phyloP scores from a whole-genome alignment of 805 yeast species.

The Groenewaldozyma salmanticensis region DNA sequence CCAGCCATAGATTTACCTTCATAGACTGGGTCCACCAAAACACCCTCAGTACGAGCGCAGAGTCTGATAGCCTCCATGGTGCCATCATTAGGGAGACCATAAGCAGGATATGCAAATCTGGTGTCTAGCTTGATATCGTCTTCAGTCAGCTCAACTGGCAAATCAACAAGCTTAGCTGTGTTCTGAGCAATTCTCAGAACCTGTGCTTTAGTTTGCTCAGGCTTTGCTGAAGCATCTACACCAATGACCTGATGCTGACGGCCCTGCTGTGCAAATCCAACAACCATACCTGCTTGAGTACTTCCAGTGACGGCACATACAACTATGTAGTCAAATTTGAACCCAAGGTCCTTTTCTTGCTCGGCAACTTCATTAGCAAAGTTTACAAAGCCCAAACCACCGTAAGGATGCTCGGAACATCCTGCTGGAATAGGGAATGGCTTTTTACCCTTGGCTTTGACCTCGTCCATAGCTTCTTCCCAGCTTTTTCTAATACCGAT shows the following conservation, averaged over 20 bases:
- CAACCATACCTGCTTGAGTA: slow-evolving; percentile 4
- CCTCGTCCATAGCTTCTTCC: slow-evolving; percentile 2
- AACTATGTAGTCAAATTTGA: slow-evolving; percentile 3
- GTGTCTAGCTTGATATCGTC: slow-evolving; percentile 3
- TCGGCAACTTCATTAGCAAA: slow-evolving; percentile 2
- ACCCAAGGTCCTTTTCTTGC: slow-evolving; percentile 6
- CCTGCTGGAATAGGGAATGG: slow-evolving; percentile 4
- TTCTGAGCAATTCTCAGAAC: slow-evolving; percentile 4
- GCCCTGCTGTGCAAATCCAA: background rate
- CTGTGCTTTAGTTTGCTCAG: slow-evolving; percentile 4
- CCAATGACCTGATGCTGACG: background rate
- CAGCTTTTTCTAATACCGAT: slow-evolving; percentile 2
- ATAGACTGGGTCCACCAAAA: slow-evolving; percentile 1
- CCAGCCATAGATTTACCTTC: slow-evolving; percentile 2
- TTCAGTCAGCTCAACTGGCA: background rate
- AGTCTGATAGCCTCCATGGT: slow-evolving; percentile 3
- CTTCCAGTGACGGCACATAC: slow-evolving; percentile 4
- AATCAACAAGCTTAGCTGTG: slow-evolving; percentile 2
- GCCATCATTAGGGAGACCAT: slow-evolving; percentile 2
- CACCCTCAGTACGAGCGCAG: background rate
- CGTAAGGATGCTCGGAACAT: slow-evolving; percentile 5
- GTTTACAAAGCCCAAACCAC: slow-evolving; percentile 3
- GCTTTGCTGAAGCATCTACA: slow-evolving; percentile 3
- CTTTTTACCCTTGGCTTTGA: slow-evolving; percentile 2
- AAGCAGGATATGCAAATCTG: slow-evolving; percentile 2